Evolutionary conservation across 2,329 filamentous ascomycete genomes (phyloP).

Genomic region (Aspergillus pseudoglaucus): DNA sequence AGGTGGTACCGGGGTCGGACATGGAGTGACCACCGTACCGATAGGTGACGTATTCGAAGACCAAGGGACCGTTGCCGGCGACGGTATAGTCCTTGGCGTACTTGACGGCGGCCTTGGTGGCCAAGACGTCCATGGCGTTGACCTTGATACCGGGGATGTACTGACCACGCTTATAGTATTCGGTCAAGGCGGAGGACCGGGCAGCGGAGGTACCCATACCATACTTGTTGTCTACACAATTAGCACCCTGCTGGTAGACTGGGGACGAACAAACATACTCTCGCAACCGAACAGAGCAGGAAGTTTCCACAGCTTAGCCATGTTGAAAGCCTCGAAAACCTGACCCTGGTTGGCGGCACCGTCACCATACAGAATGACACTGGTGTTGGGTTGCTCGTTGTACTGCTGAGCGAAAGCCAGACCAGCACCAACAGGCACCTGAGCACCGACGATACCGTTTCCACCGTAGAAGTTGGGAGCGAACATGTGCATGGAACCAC

Average conservation of each 20-base stretch:
- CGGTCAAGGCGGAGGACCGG: constrained; percentile 89
- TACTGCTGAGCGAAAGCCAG: constrained; percentile 98
- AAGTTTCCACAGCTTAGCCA: constrained; percentile 98
- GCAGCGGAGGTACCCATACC: constrained; percentile 97
- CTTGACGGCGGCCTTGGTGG: constrained; percentile 91
- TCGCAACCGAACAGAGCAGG: constrained; percentile 95
- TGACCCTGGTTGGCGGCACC: constrained; percentile 98
- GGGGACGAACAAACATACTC: constrained; percentile 57
- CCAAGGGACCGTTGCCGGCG: constrained; percentile 81
- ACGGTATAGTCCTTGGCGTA: constrained; percentile 85
- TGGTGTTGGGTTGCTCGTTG: constrained; percentile 75
- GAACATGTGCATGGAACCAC: constrained; percentile 99
- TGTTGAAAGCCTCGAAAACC: constrained; percentile 99
- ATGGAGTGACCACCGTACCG: constrained; percentile 99
- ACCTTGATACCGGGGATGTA: constrained; percentile 99
- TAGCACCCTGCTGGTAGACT: constrained; percentile 15
- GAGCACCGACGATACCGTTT: constrained; percentile 97
- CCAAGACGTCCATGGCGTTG: constrained; percentile 98
- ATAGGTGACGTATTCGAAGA: constrained; percentile 99
- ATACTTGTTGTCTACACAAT: constrained; percentile 88
- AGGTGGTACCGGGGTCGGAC: constrained; percentile 98
- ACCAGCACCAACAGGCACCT: constrained; percentile 94
- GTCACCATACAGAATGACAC: constrained; percentile 90
- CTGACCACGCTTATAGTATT: constrained; percentile 99
- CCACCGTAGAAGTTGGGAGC: constrained; percentile 95